phyloP scores from a whole-genome alignment of 352 stramenopile genomes.

The Blastocystis sp. region DNA sequence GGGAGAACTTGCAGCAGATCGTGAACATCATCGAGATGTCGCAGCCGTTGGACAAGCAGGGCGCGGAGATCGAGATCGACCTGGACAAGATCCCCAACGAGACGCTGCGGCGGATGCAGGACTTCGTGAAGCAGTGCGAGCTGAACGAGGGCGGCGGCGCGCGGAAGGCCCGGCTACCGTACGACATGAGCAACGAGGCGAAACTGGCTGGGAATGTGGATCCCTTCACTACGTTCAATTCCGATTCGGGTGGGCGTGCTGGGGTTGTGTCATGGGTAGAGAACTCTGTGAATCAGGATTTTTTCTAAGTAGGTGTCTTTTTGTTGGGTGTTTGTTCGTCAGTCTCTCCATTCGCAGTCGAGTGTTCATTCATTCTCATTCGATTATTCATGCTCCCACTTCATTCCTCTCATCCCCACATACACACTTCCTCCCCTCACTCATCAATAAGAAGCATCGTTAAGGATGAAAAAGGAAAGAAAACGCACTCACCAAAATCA shows the following conservation, averaged over 20 bases:
- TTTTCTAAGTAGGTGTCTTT: conserved; percentile 66
- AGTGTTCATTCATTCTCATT: too few species aligned
- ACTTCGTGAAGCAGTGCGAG: conserved; percentile 42
- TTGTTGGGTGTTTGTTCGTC: conserved; percentile 41
- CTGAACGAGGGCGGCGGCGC: neutral
- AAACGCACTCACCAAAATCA: neutral
- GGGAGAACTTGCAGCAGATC: conserved; percentile 47
- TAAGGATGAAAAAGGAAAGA: too few species aligned
- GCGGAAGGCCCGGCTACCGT: neutral
- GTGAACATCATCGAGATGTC: conserved; percentile 68
- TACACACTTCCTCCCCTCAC: too few species aligned
- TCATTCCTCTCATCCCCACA: too few species aligned
- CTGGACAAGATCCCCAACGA: conserved; percentile 65
- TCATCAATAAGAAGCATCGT: too few species aligned
- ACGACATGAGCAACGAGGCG: conserved; percentile 3
- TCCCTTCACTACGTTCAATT: conserved; percentile 42
- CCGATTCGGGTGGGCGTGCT: conserved; percentile 31
- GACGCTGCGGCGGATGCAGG: conserved; percentile 60
- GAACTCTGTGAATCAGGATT: conserved; percentile 63
- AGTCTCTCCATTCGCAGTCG: neutral
- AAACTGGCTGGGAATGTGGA: conserved; percentile 2
- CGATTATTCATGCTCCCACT: too few species aligned
- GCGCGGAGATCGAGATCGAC: conserved; percentile 61
- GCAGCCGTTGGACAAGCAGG: conserved; percentile 22
- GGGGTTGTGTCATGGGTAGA: conserved; percentile 5